A percentile compares a stretch with the other conserved stretches of the same genome.
These are phyloP conservation scores for Epichloe sp. DNA, from an alignment of 2,329 filamentous ascomycete species.

Conservation along the genomic window DNA sequence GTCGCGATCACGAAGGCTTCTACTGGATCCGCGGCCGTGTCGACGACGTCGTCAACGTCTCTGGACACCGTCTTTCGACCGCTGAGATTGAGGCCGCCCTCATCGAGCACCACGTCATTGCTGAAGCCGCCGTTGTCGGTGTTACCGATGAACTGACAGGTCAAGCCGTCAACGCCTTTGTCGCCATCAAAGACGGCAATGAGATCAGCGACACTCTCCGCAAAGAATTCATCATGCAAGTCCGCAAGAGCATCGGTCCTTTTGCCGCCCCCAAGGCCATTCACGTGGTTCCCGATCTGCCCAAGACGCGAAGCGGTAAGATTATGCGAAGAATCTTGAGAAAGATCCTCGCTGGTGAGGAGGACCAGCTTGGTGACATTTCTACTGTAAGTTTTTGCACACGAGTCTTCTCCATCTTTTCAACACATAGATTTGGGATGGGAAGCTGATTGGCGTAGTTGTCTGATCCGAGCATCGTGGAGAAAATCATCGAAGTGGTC, in stretches of 20 bases:
- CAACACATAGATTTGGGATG: too few species aligned
- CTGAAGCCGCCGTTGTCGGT: conserved; percentile 90
- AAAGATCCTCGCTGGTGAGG: conserved; percentile 94
- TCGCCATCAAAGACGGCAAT: conserved; percentile 75
- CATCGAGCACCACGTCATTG: conserved; percentile 79
- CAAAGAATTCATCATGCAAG: conserved; percentile 89
- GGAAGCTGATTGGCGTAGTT: conserved; percentile 38
- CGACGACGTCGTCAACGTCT: conserved; percentile 97
- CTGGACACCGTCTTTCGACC: conserved; percentile 88
- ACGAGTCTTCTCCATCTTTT: not conserved
- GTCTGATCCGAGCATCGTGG: conserved; percentile 78
- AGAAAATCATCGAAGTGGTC: conserved; percentile 76
- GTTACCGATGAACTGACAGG: conserved; percentile 88
- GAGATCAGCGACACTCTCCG: conserved; percentile 67
- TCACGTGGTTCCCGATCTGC: conserved; percentile 81
- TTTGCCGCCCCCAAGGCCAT: conserved; percentile 95
- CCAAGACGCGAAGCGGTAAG: conserved; percentile 96
- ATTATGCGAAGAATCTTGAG: conserved; percentile 96
- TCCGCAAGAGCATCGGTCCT: conserved; percentile 92
- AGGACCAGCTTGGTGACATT: conserved; percentile 89
- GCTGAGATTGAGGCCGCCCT: conserved; percentile 96
- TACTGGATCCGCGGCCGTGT: conserved; percentile 99
- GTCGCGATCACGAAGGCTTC: conserved; percentile 93
- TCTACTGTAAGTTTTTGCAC: conserved; percentile 56
- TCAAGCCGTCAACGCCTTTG: conserved; percentile 95